These are phyloP conservation scores for Gossypium arboreum DNA, from an alignment of 345 rosid genomes.

Conservation along the genomic window DNA sequence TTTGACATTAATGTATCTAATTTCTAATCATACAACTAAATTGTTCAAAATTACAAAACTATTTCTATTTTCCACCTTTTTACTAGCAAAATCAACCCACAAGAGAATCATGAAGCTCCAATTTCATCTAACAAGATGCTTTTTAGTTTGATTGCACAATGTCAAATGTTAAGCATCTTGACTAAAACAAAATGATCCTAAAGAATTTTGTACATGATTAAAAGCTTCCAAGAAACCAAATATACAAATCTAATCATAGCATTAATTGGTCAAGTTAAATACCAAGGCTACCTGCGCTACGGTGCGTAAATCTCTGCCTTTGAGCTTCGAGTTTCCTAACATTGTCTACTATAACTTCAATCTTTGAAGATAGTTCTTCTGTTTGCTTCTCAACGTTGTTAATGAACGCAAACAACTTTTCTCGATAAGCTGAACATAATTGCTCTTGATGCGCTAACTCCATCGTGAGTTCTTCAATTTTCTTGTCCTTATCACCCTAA, in stretches of 20 bases:
- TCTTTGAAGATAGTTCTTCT: slow-evolving; percentile 53
- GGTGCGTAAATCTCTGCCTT: slow-evolving; percentile 25
- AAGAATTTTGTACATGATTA: background rate
- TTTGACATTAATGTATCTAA: background rate
- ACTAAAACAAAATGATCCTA: background rate
- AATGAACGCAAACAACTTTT: slow-evolving; percentile 49
- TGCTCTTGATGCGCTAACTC: slow-evolving; percentile 58
- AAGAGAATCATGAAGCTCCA: background rate
- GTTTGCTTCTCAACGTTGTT: slow-evolving; percentile 54
- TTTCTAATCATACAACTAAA: background rate
- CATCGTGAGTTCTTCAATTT: slow-evolving; percentile 51
- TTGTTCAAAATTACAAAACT: background rate
- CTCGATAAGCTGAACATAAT: slow-evolving; percentile 46
- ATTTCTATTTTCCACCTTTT: background rate
- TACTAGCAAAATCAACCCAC: background rate
- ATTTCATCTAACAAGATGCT: background rate
- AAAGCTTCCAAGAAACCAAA: background rate
- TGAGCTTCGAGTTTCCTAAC: slow-evolving; percentile 54
- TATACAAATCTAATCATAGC: slow-evolving; percentile 5
- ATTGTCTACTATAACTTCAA: slow-evolving; percentile 48
- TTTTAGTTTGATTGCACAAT: background rate
- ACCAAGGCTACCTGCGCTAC: slow-evolving; percentile 32
- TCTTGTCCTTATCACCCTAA: slow-evolving; percentile 70
- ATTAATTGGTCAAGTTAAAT: background rate
- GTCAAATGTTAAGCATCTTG: background rate